Evolutionary conservation across 176 grass and related monocot species (phyloP), one percentile per base, ranked within the genome.

Genomic region (Rhynchospora breviuscula): DNA sequence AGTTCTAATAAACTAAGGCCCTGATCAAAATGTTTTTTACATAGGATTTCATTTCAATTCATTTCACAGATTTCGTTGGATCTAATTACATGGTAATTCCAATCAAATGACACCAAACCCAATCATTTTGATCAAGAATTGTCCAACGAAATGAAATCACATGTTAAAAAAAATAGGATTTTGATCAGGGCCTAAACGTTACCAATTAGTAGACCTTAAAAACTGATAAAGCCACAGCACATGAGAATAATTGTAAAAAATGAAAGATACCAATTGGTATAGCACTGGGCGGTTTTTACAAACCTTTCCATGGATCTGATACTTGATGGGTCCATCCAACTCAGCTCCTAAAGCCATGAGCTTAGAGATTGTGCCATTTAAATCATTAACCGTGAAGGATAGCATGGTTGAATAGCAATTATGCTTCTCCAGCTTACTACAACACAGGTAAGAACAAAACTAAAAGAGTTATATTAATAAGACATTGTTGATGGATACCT

Each of bases 271-370:
- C 43, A 47, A 11, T 10, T 71, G 35, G 18, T 48, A 71, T 35
- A 45, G 2, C 2, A 71, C 43, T 40, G 35, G 46, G 46, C 3
- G 9, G 43, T 45, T 45, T 70, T 21, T 64, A 67, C 80, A 65
- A 82, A 94, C 95, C 84, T 98, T 95, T 59, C 92, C 95, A 80
- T 93, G 92, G 76, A 93, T 91, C 65, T 95, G 89, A 79, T 98
- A 86, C 86, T 95, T 98, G 72, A 98, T 93, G 6, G 96, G 85
- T 11, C 93, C 91, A 56, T 98, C 96, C 74, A 98, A 82, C 80
- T 98, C 96, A 26, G 93, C 91, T 75, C 96, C 93, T 6, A 98
- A 75, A 18, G 11, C 52, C 67, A 64, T 40, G 6, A 68, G 53
- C 49, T 82, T 23, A 21, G 89, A 83, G 8, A 98, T 88, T 29